phyloP scores from a whole-genome alignment of 768 basidiomycete species.

The Austroboletus festivus region DNA sequence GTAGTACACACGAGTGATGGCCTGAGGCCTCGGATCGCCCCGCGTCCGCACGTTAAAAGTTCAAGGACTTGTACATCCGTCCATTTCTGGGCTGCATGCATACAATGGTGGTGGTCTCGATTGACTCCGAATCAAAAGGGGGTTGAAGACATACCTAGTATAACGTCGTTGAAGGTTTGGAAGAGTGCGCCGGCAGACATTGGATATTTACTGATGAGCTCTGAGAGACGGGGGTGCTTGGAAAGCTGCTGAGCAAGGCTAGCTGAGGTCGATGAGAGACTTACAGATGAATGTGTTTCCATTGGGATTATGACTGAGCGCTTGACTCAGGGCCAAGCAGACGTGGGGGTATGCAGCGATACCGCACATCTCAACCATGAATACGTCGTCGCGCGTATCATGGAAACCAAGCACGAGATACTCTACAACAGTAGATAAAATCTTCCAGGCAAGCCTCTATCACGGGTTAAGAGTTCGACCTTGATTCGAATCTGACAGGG shows the following conservation, averaged over 20 bases:
- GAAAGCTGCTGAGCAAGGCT: slow-evolving; percentile 2
- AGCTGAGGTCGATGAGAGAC: not conserved
- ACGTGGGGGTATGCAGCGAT: not conserved
- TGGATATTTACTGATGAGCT: slow-evolving; percentile 59
- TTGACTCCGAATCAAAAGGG: not conserved
- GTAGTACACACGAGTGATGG: slow-evolving; percentile 45
- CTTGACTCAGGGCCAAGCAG: not conserved
- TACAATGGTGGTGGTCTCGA: not conserved
- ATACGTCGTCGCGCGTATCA: slow-evolving; percentile 5
- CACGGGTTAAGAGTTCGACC: not conserved
- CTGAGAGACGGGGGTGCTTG: slow-evolving; percentile 47
- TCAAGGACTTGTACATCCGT: slow-evolving; percentile 60
- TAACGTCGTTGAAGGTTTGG: slow-evolving; percentile 74
- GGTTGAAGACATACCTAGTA: slow-evolving; percentile 48
- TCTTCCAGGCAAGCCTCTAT: slow-evolving; percentile 40
- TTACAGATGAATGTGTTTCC: slow-evolving; percentile 26
- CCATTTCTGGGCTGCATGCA: slow-evolving; percentile 69
- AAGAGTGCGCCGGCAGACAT: slow-evolving; percentile 57
- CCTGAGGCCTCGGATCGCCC: slow-evolving; percentile 56
- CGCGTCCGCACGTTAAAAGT: slow-evolving; percentile 49
- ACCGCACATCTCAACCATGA: slow-evolving; percentile 15
- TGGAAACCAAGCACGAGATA: slow-evolving; percentile 44
- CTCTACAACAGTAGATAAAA: slow-evolving; percentile 43
- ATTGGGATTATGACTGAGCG: slow-evolving; percentile 1
- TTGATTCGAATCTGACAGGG: slow-evolving; percentile 33